Conservation (phyloP, 1,139 yeast species). For the Hansenula sp. region DNA sequence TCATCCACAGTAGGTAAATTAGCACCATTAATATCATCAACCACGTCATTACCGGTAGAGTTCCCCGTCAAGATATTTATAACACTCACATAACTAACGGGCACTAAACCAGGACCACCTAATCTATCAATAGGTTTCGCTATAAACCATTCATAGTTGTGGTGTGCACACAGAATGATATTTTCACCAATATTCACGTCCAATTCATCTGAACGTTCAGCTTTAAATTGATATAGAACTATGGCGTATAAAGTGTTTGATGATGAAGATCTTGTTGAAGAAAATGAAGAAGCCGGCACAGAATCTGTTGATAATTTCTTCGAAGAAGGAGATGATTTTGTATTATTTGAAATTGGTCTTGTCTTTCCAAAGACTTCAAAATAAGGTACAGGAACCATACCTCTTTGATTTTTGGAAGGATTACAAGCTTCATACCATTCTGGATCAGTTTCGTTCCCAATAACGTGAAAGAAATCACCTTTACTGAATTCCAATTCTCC, state of each 20-base stretch:
- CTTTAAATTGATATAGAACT: conserved; percentile 76
- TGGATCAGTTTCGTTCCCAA: conserved; percentile 52
- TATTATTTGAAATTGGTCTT: conserved; percentile 20
- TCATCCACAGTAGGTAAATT: conserved; percentile 89
- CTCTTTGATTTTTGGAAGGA: conserved; percentile 72
- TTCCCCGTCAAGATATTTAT: conserved; percentile 68
- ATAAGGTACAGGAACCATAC: conserved; percentile 83
- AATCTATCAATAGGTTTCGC: conserved; percentile 93
- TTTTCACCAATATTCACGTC: conserved; percentile 84
- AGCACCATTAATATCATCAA: conserved; percentile 54
- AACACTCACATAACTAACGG: conserved; percentile 83
- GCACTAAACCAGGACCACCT: conserved; percentile 97
- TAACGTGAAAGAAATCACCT: conserved; percentile 88
- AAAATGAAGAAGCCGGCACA: conserved; percentile 6
- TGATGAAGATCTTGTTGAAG: conserved; percentile 13
- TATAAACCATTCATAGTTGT: conserved; percentile 94
- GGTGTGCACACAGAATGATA: conserved; percentile 90
- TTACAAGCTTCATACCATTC: conserved; percentile 91
- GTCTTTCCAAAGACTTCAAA: conserved; percentile 74
- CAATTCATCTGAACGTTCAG: conserved; percentile 86
- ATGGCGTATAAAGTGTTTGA: conserved; percentile 51
- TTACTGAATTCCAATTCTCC: conserved; percentile 74
- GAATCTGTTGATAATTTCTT: conserved; percentile 18
- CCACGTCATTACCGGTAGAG: conserved; percentile 42
- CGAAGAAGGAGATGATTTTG: conserved; percentile 8